These are phyloP conservation scores for Sphaerulina musiva DNA, from an alignment of 2,329 filamentous ascomycete genomes.

Conservation along the genomic window DNA sequence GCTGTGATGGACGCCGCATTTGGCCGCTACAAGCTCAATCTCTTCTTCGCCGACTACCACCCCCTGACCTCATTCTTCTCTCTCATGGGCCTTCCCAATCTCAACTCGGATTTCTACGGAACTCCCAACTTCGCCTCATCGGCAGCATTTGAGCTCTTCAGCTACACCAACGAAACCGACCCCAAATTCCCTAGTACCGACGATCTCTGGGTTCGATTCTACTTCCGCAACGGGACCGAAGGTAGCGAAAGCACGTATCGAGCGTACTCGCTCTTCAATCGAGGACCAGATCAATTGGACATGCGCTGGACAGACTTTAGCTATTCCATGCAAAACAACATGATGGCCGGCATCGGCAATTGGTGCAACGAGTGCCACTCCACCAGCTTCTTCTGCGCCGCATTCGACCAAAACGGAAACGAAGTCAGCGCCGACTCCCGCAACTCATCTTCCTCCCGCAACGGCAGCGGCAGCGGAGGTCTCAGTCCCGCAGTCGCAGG, in stretches of 20 bases:
- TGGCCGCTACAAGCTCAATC: constrained; percentile 30
- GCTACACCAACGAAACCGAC: constrained; percentile 30
- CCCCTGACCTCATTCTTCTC: constrained; percentile 49
- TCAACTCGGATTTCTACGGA: constrained; percentile 43
- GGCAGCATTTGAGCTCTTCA: constrained; percentile 49
- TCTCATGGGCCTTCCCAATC: constrained; percentile 37
- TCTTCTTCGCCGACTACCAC: constrained; percentile 46
- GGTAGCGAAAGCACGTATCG: constrained; percentile 26
- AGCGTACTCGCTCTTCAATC: constrained; percentile 48
- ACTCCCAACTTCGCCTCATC: constrained; percentile 46
- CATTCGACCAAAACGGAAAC: constrained; percentile 38
- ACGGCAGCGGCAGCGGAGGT: background rate
- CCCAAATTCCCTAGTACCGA: constrained; percentile 31
- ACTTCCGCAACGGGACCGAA: constrained; percentile 52
- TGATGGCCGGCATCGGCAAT: constrained; percentile 40
- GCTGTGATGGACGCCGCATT: constrained; percentile 28
- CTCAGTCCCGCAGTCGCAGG: constrained; percentile 37
- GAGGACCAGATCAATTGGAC: constrained; percentile 40
- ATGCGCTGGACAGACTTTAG: constrained; percentile 49
- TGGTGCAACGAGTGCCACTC: constrained; percentile 50
- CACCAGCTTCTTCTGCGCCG: constrained; percentile 37
- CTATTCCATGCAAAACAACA: constrained; percentile 39
- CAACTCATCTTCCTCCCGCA: background rate
- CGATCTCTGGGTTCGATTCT: constrained; percentile 51
- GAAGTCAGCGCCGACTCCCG: background rate